Conservation (phyloP, 768 basidiomycete genomes). For the Bullera alba region DNA sequence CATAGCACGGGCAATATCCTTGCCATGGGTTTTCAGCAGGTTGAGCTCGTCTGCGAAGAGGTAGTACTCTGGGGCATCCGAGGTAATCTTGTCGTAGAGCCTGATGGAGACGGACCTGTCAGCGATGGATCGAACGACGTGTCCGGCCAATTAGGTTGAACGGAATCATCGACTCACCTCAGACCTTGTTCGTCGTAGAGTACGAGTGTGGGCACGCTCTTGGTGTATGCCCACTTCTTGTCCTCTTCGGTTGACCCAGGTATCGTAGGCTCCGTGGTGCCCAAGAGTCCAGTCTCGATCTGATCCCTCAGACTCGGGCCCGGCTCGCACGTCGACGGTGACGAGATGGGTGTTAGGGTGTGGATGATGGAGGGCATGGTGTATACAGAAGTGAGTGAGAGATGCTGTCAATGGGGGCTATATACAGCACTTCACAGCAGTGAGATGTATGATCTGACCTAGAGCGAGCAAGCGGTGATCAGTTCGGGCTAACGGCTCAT, state of each 20-base stretch:
- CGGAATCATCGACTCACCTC: slow-evolving; percentile 40
- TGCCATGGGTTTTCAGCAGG: slow-evolving; percentile 64
- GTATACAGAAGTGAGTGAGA: no score
- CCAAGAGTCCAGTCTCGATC: slow-evolving; percentile 30
- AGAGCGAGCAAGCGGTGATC: no score
- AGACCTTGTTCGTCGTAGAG: slow-evolving; percentile 83
- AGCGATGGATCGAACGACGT: background rate
- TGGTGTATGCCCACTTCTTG: slow-evolving; percentile 47
- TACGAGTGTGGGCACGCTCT: slow-evolving; percentile 69
- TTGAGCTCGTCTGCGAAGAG: slow-evolving; percentile 80
- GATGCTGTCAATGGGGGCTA: no score
- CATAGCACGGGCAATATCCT: slow-evolving; percentile 70
- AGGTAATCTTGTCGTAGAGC: slow-evolving; percentile 44
- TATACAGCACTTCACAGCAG: no score
- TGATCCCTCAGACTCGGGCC: slow-evolving; percentile 16
- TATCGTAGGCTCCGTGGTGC: slow-evolving; percentile 12
- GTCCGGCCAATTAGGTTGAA: background rate
- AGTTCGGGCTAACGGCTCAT: no score
- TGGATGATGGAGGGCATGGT: slow-evolving; percentile 2
- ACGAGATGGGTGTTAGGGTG: slow-evolving; percentile 5
- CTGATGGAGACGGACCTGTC: slow-evolving; percentile 7
- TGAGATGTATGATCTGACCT: no score
- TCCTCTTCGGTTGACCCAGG: slow-evolving; percentile 28
- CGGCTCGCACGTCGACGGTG: background rate
- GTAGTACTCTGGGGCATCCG: slow-evolving; percentile 58